A percentile compares a stretch with the other conserved stretches of the same genome.
phyloP scores from a whole-genome alignment of 257 asterid species.

The Galeopsis tetrahit region DNA sequence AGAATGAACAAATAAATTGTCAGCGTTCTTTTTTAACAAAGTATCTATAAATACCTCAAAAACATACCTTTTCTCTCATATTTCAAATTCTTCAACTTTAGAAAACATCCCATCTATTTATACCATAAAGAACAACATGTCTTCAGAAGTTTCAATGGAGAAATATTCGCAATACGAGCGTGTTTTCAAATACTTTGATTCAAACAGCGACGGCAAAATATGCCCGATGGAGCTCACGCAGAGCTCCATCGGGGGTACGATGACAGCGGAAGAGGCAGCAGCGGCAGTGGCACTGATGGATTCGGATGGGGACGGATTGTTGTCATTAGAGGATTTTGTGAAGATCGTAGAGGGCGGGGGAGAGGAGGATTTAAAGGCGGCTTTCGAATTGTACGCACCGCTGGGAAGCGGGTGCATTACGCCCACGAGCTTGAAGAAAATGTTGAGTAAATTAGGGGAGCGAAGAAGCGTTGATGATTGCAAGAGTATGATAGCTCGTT shows the following conservation, averaged over 20 bases:
- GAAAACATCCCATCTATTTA: too few relatives aligned
- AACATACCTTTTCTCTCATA: not conserved
- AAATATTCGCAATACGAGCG: slow-evolving; percentile 42
- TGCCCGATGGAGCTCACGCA: slow-evolving; percentile 50
- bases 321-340: slow-evolving; percentile 60
- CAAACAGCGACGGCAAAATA: slow-evolving; percentile 48
- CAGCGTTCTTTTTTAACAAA: not conserved
- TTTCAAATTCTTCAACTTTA: too few relatives aligned
- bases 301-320: slow-evolving; percentile 56
- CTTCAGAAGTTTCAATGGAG: slow-evolving; percentile 35
- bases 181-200: slow-evolving; percentile 49
- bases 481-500: slow-evolving; percentile 21
- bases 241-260: slow-evolving; percentile 38
- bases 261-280: slow-evolving; percentile 52
- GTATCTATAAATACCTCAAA: slow-evolving; percentile 3
- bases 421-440: slow-evolving; percentile 62
- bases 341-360: slow-evolving; percentile 54
- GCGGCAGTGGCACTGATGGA: slow-evolving; percentile 45
- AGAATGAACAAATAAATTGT: not conserved
- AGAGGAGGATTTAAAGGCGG: slow-evolving; percentile 61
- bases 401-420: slow-evolving; percentile 60
- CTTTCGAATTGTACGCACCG: slow-evolving; percentile 65
- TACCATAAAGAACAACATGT: too few relatives aligned
- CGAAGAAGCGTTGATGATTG: slow-evolving; percentile 47
- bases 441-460: slow-evolving; percentile 66